phyloP scores from a whole-genome alignment of 2,329 filamentous ascomycete genomes.

The Lachnellula arida region DNA sequence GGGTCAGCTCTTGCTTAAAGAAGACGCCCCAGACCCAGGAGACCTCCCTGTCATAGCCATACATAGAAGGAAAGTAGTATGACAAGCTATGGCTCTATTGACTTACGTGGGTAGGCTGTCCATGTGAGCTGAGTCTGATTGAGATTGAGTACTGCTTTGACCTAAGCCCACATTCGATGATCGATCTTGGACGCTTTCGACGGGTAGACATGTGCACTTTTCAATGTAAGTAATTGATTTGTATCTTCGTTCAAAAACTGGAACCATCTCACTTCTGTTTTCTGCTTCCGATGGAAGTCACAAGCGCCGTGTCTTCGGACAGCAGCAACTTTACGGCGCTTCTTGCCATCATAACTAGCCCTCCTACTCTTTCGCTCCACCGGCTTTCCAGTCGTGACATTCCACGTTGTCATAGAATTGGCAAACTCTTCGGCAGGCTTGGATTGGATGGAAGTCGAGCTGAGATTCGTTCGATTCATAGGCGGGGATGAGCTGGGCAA shows the following conservation, averaged over 20 bases:
- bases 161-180: background rate
- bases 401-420: background rate
- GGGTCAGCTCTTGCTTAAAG: too few species aligned
- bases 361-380: background rate
- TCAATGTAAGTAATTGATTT: background rate
- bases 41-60: too few species aligned
- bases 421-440: background rate
- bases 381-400: background rate
- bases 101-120: too few species aligned
- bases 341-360: background rate
- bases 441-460: background rate
- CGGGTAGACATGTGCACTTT: background rate
- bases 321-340: background rate
- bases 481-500: background rate
- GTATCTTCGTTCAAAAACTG: background rate
- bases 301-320: background rate
- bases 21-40: too few species aligned
- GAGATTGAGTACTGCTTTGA: background rate
- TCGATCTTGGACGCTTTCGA: background rate
- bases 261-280: background rate
- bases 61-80: too few species aligned
- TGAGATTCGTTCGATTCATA: background rate
- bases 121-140: too few species aligned
- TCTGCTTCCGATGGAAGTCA: background rate
- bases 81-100: too few species aligned